Evolutionary conservation across 2,329 filamentous ascomycete species (phyloP).

Genomic region (Truncatella angustata): DNA sequence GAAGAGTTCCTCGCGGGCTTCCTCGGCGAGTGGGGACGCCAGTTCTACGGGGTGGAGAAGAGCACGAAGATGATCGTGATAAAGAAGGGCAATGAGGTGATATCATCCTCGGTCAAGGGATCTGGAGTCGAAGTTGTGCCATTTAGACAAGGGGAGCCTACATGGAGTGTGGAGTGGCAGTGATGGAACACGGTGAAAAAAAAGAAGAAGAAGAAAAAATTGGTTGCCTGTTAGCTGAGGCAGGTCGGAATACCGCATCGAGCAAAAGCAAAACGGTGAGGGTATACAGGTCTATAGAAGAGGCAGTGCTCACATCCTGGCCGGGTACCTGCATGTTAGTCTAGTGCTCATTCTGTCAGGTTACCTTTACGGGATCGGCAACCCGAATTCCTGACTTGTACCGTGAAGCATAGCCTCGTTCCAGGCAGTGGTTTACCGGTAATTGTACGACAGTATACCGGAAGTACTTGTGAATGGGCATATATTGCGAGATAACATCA

Average conservation of each 20-base stretch:
- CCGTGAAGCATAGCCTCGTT: background rate
- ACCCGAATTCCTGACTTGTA: background rate
- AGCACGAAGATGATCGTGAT: slow-evolving; percentile 11
- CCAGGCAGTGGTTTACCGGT: too few relatives aligned
- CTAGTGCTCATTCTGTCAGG: too few relatives aligned
- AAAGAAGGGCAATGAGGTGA: slow-evolving; percentile 36
- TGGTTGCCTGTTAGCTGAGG: background rate
- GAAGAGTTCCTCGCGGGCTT: slow-evolving; percentile 27
- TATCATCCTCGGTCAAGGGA: slow-evolving; percentile 53
- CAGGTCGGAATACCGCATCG: background rate
- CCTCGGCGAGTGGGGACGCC: slow-evolving; percentile 26
- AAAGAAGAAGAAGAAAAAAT: too few relatives aligned
- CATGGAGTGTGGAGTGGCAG: slow-evolving; percentile 52
- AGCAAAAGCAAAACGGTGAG: too few relatives aligned
- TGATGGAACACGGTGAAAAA: slow-evolving; percentile 13
- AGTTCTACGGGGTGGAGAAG: slow-evolving; percentile 19
- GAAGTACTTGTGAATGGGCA: too few relatives aligned
- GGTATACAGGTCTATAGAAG: background rate
- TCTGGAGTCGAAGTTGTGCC: slow-evolving; percentile 62
- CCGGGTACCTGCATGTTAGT: background rate
- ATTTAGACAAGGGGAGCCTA: slow-evolving; percentile 61
- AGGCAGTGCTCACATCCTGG: background rate
- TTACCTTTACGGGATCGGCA: background rate
- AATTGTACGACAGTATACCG: too few relatives aligned
- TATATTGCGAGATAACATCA: too few relatives aligned